phyloP scores from a whole-genome alignment of 2,329 filamentous ascomycete genomes.

The Rutstroemia sp. region DNA sequence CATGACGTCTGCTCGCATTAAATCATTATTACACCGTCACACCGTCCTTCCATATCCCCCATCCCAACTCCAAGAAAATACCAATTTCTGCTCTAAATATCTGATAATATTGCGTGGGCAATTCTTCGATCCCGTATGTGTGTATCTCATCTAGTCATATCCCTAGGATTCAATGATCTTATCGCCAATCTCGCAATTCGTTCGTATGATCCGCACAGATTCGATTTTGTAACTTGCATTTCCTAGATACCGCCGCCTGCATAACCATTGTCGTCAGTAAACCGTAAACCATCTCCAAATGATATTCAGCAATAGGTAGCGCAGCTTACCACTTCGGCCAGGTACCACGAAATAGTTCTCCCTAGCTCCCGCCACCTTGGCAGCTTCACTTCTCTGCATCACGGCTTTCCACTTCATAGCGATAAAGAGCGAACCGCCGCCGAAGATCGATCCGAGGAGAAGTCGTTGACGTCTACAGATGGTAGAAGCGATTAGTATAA shows the following conservation, averaged over 20 bases:
- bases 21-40: no score
- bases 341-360: slow-evolving; percentile 25
- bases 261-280: not conserved
- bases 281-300: not conserved
- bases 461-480: slow-evolving; percentile 24
- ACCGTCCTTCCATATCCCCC: no score
- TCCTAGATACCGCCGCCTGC: not conserved
- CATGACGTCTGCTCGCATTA: no score
- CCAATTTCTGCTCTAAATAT: not conserved
- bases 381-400: slow-evolving; percentile 27
- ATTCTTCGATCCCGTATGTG: not conserved
- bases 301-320: not conserved
- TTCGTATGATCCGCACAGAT: not conserved
- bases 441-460: slow-evolving; percentile 24
- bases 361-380: slow-evolving; percentile 25
- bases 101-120: not conserved
- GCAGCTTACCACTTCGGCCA: slow-evolving; percentile 26
- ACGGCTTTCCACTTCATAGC: slow-evolving; percentile 29
- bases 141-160: not conserved
- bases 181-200: not conserved
- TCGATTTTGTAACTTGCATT: not conserved
- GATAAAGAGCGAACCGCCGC: slow-evolving; percentile 23
- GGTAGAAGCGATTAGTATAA: not conserved
- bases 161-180: not conserved
- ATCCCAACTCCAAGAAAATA: no score